Evolutionary conservation across 1,284 basidiomycete species (phyloP), one percentile per base, ranked within the genome.

Genomic region (Pseudozyma tsukubaensis): DNA sequence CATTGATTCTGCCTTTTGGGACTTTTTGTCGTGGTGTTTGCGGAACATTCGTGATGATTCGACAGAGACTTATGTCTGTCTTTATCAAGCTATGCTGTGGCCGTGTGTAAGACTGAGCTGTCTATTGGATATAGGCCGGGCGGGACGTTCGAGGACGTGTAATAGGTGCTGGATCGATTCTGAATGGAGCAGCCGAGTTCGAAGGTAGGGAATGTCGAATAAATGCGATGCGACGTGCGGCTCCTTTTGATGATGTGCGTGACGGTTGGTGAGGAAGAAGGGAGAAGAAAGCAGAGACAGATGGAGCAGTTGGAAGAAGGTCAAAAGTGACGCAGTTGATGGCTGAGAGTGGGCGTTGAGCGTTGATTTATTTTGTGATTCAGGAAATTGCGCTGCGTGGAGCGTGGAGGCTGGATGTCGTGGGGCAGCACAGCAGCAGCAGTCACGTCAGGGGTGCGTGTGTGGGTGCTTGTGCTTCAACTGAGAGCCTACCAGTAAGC

Each of bases 1-100:
- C 71, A 73, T 73, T 48, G 63, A n/a, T 55, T 21, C 19, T 16
- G 54, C 24, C 44, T 44, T 35, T 24, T 52, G 59, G 34, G 56
- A 39, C 13, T 77, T 69, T 69, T 75, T 80, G 52, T 81, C 73
- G 52, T 62, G 63, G 67, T 71, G 65, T 64, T 60, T 73, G 39
- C 71, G 71, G 50, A 73, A 73, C 71, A 73, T 73, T 45, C 65
- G 71, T 50, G 21, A 50, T 37, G 32, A 21, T 6, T 24, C 18
- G 34, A n/a, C 35, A 36, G 43, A 29, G 24, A 6, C 24, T 29
- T 29, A 29, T 29, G 21, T 42, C 39, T 34, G 53, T 11, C 32
- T 32, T 18, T n/a, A 18, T 47, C 19, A 35, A 60, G 55, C 32
- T n/a, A 34, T 57, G 24, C 48, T 8, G 50, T 29, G 44, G 14